Conservation (phyloP, 371 early-diverging fungal species). For the Funneliformis caledonium region DNA sequence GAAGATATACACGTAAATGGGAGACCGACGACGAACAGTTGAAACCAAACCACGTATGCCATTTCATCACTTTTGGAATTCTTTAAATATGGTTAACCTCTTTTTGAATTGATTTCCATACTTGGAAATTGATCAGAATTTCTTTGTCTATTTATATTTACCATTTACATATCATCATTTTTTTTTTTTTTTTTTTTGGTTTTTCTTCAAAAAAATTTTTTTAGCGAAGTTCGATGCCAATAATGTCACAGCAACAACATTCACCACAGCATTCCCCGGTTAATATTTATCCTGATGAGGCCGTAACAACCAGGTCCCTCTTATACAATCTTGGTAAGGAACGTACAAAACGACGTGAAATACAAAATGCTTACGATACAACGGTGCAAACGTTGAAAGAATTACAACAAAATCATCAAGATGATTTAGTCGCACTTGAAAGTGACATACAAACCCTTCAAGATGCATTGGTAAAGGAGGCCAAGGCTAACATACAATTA, state of each 20-base stretch:
- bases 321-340: conserved; percentile 32
- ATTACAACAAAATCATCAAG: conserved; percentile 31
- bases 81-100: too few species aligned
- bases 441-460: conserved; percentile 24
- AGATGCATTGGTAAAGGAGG: conserved; percentile 28
- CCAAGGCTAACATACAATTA: conserved; percentile 26
- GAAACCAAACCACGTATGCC: conserved; percentile 33
- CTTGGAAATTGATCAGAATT: too few species aligned
- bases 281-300: neutral
- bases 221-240: neutral
- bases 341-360: conserved; percentile 32
- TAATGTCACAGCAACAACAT: neutral
- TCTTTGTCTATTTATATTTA: too few species aligned
- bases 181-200: neutral
- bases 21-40: conserved; percentile 38
- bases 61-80: neutral
- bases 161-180: neutral
- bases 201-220: too few species aligned
- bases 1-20: conserved; percentile 19
- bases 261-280: neutral
- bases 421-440: conserved; percentile 26
- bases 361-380: conserved; percentile 29
- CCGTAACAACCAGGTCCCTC: conserved; percentile 22
- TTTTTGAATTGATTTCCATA: too few species aligned
- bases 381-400: conserved; percentile 9